Base-by-base conservation (phyloP, 345 rosid genomes). In the Pistacia atlantica region DNA sequence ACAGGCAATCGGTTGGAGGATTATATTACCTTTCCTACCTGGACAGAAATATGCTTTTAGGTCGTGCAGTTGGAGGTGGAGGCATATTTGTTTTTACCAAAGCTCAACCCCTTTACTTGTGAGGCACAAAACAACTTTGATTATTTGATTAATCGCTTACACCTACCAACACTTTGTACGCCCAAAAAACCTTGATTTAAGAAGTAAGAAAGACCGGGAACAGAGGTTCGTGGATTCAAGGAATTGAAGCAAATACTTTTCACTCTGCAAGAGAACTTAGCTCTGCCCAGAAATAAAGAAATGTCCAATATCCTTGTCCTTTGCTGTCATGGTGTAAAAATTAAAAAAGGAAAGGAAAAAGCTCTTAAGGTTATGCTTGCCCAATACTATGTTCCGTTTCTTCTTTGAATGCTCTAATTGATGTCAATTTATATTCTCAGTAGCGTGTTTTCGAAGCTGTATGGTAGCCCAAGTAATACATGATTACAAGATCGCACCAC, bases 61-160 rank as follows among this genome's bases (percentile, higher is more conserved):
- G 98, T 33, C 92, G 98, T 13, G 84, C 98, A 11, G 92, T 93
- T 67, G 99, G 99, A 62, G 93, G 98, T 58, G 98, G 97, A n/a
- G 97, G 98, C 69, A 89, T 91, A 28, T 93, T 95, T 80, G 86
- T 95, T 65, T 95, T 95, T 80, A 91, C 95, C 45, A 89, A 79
- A 79, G 87, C 95, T 81, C 97, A 93, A 82, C 89, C 97, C 65
- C 90, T 95, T 4, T 64, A 88, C 51, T 81, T 87, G 5, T 90
- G 85, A 85, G 59, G 77, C 78, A 71, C 25, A 25, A 25, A 25
- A 25, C 25, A 25, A 25, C 25, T 25, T 25, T 25, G 25, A 25
- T 25, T 25, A 25, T 25, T 25, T 25, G 25, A 25, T 25, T 25
- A 25, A 25, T 25, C 25, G 25, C 25, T 25, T 25, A 25, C 25